phyloP scores from a whole-genome alignment of 768 basidiomycete species.

The Russula dissimulans region DNA sequence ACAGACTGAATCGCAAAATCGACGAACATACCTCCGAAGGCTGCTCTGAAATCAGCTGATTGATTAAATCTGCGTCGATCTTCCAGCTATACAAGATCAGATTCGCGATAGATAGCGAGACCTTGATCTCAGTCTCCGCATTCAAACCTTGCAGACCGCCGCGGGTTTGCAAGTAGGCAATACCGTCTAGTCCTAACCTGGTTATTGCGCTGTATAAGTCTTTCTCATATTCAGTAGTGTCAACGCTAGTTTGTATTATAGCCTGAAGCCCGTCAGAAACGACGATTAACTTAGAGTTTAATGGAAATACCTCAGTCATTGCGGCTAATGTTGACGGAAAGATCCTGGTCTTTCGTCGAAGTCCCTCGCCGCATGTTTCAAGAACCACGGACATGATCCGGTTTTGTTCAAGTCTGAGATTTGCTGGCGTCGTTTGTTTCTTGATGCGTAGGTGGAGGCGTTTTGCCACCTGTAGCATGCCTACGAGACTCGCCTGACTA shows the following conservation, averaged over 20 bases:
- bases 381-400: conserved; percentile 21
- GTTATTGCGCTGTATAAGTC: conserved; percentile 3
- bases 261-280: conserved; percentile 19
- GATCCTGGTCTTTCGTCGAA: conserved; percentile 45
- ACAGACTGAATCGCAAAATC: background rate
- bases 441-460: conserved; percentile 29
- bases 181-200: conserved; percentile 13
- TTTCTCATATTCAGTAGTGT: conserved; percentile 7
- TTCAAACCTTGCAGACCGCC: conserved; percentile 27
- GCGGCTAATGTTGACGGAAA: conserved; percentile 39
- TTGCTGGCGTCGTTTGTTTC: conserved; percentile 4
- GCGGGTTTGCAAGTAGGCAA: conserved; percentile 22
- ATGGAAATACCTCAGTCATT: conserved; percentile 43
- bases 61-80: conserved; percentile 35
- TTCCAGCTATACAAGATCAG: conserved; percentile 39
- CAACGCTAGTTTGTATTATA: conserved; percentile 26
- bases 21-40: background rate
- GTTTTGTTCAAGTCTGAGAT: conserved; percentile 12
- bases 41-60: conserved; percentile 31
- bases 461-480: conserved; percentile 41
- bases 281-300: background rate
- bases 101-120: conserved; percentile 42
- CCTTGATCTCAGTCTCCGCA: conserved; percentile 43
- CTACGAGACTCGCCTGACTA: conserved; percentile 33
- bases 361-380: conserved; percentile 44